A percentile compares a stretch with the other conserved stretches of the same genome.
phyloP scores from a whole-genome alignment of 805 yeast genomes.

The Blastobotrys terrestris region DNA sequence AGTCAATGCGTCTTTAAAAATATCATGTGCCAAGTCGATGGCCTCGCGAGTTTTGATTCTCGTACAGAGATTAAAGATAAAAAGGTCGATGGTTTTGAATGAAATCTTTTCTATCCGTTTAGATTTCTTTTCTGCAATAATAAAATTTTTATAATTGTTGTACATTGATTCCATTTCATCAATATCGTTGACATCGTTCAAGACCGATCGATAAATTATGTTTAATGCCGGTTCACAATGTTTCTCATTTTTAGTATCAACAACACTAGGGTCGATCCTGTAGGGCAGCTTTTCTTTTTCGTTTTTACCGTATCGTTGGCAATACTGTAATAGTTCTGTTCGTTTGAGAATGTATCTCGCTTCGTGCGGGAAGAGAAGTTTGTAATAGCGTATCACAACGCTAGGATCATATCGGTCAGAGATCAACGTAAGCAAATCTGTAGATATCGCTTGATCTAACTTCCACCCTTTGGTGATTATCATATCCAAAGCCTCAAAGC shows the following conservation, averaged over 20 bases:
- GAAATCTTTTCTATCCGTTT: slow-evolving; percentile 7
- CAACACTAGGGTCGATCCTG: neutral
- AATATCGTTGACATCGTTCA: slow-evolving; percentile 17
- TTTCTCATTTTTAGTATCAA: neutral
- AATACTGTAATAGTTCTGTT: neutral
- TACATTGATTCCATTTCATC: slow-evolving; percentile 16
- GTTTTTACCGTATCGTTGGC: neutral
- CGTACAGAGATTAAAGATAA: slow-evolving; percentile 19
- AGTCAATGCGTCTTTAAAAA: slow-evolving; percentile 14
- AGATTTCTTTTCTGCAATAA: slow-evolving; percentile 1
- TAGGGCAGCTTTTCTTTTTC: neutral
- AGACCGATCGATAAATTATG: slow-evolving; percentile 23
- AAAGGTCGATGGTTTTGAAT: slow-evolving; percentile 17
- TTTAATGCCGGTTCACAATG: slow-evolving; percentile 11
- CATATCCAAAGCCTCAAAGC: slow-evolving; percentile 21
- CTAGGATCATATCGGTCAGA: slow-evolving; percentile 19
- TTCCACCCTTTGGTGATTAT: slow-evolving; percentile 12
- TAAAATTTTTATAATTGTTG: slow-evolving; percentile 12
- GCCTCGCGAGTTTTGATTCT: slow-evolving; percentile 8
- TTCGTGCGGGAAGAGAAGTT: slow-evolving; percentile 18
- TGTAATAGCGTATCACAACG: slow-evolving; percentile 16
- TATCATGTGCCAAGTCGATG: slow-evolving; percentile 18
- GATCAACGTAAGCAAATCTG: slow-evolving; percentile 23
- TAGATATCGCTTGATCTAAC: slow-evolving; percentile 17
- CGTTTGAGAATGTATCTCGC: neutral